Conservation (phyloP, 352 stramenopile genomes). For the Pythium rhizo-oryzae region DNA sequence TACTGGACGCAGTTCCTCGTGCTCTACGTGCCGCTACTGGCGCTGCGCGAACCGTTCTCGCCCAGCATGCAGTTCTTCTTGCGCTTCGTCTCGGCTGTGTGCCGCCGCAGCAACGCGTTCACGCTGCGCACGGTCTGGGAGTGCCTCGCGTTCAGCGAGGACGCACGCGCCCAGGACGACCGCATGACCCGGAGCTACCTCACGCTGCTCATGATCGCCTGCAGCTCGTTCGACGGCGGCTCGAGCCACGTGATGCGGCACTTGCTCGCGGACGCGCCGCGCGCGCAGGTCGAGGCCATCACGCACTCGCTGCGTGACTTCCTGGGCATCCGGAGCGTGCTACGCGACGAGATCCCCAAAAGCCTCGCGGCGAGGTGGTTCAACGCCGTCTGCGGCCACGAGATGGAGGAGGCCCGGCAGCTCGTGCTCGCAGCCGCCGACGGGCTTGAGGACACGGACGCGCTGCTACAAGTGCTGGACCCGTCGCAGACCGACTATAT, state of each 20-base stretch:
- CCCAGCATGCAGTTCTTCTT: conserved; percentile 36
- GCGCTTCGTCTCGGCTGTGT: conserved; percentile 37
- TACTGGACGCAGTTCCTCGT: conserved; percentile 43
- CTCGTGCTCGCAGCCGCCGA: conserved; percentile 6
- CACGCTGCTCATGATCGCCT: conserved; percentile 36
- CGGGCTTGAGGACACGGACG: conserved; percentile 4
- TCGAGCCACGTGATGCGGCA: conserved; percentile 29
- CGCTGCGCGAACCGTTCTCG: conserved; percentile 28
- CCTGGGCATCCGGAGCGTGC: conserved; percentile 13
- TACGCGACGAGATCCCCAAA: conserved; percentile 20
- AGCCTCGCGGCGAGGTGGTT: conserved; percentile 34
- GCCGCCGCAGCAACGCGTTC: conserved; percentile 33
- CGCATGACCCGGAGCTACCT: conserved; percentile 34
- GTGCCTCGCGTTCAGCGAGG: conserved; percentile 35
- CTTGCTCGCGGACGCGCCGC: conserved; percentile 30
- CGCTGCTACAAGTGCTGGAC: conserved; percentile 19
- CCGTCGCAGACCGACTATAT: conserved; percentile 19
- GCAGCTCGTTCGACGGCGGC: conserved; percentile 37
- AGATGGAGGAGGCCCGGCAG: conserved; percentile 9
- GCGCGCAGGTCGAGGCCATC: conserved; percentile 25
- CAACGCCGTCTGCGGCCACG: conserved; percentile 20
- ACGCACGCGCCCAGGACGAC: conserved; percentile 23
- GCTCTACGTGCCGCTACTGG: conserved; percentile 32
- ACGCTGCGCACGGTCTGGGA: conserved; percentile 44
- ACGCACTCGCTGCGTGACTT: conserved; percentile 33